Base-by-base conservation (phyloP, 192 early-diverging fungal genomes). In the Phycomyces nitens region DNA sequence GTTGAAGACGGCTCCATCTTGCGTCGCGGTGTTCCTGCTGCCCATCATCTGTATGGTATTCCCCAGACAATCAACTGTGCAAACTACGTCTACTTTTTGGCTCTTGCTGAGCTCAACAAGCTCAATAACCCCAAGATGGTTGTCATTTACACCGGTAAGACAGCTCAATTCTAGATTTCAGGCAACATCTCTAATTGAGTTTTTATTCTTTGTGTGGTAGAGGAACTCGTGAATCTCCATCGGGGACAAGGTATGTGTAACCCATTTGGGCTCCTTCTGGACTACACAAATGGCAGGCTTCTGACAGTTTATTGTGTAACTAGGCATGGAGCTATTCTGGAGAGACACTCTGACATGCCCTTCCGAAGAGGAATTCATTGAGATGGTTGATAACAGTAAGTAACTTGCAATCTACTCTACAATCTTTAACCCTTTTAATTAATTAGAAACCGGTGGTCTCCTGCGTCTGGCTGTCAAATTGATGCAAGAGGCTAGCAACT, bases 31-130 rank as follows among this genome's bases (percentile, higher is more conserved):
- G 78, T 88, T 43, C 84, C 96, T 70, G 95, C 93, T 42, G 95
- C 97, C 0, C 96, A 99, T 77, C 92, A 94, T 57, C 92, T 99
- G 34, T 99, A 89, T 80, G 97, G 97, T 10, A 78, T 89, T 16
- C 85, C 97, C 8, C 82, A 86, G 56, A 92, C 94, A 10, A 98
- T 99, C 60, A 98, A 98, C 65, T 95, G 92, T 47, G 96, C 93
- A 29, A 98, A 98, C 73, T 98, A 94, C 62, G 91, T 98, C 42
- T 99, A 97, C 68, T 98, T 99, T 71, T 73, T 95, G 34, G 96
- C 94, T 0, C 73, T 98, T 50, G 71, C 89, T 41, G 92, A 97
- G 64, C 66, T 91, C 26, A 62, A 82, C 20, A 78, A 75, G 54
- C 76, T 97, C 56, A 65, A 85, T 3, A 83, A 89, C 24, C 82